A percentile compares a stretch with the other conserved stretches of the same genome.
Evolutionary conservation across 805 yeast genomes (phyloP).

Genomic region (Ogataea parapolymorpha): DNA sequence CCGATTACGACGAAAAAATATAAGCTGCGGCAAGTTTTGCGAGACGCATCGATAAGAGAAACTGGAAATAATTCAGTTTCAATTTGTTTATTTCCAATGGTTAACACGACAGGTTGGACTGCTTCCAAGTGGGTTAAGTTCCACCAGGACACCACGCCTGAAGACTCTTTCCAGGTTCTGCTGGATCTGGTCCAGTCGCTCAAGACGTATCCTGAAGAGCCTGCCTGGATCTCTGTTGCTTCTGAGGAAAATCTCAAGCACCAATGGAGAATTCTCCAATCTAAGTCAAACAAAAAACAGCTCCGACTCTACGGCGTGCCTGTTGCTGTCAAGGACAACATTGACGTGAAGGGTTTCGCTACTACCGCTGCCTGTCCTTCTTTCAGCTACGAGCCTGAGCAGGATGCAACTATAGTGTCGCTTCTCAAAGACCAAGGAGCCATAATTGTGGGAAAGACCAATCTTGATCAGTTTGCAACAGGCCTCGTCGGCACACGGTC

Average conservation of each 20-base stretch:
- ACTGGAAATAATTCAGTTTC: background rate
- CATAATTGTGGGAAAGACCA: constrained; percentile 88
- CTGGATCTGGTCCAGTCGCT: constrained; percentile 46
- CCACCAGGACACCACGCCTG: constrained; percentile 61
- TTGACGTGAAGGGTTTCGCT: constrained; percentile 74
- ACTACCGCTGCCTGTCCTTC: constrained; percentile 98
- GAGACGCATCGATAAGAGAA: constrained; percentile 1
- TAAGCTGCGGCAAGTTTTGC: background rate
- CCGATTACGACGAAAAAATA: background rate
- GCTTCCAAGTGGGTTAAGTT: constrained; percentile 71
- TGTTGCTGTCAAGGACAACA: constrained; percentile 90
- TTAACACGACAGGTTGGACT: constrained; percentile 66
- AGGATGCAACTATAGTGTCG: constrained; percentile 73
- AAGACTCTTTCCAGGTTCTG: constrained; percentile 53
- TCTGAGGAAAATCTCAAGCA: constrained; percentile 56
- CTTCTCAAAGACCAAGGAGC: constrained; percentile 88
- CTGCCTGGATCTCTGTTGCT: constrained; percentile 90
- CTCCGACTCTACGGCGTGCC: constrained; percentile 91
- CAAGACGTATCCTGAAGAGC: constrained; percentile 50
- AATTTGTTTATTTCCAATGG: constrained; percentile 10
- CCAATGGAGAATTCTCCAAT: constrained; percentile 77
- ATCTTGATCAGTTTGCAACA: constrained; percentile 95
- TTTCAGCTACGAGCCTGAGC: constrained; percentile 61
- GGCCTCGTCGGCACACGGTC: constrained; percentile 95
- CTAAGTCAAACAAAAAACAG: constrained; percentile 48